Evolutionary conservation across 768 basidiomycete genomes (phyloP).

Genomic region (Tulasnella sp.): DNA sequence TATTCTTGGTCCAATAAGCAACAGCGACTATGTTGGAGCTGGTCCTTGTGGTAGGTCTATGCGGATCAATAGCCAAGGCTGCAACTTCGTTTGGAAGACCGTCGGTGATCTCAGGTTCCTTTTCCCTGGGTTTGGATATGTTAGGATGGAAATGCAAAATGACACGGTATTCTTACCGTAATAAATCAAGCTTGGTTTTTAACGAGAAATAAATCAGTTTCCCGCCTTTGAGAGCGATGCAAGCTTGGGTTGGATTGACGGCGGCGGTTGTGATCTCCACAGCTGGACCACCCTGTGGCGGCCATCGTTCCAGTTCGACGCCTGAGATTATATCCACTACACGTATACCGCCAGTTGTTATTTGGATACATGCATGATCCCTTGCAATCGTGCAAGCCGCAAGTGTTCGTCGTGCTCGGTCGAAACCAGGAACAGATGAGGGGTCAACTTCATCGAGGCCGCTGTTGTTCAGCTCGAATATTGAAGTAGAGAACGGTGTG

Average conservation of each 20-base stretch:
- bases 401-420: slow-evolving; percentile 52
- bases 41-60: slow-evolving; percentile 41
- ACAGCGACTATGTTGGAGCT: slow-evolving; percentile 52
- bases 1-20: slow-evolving; percentile 72
- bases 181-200: neutral
- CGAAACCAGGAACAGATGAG: slow-evolving; percentile 43
- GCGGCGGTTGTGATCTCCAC: slow-evolving; percentile 58
- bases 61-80: slow-evolving; percentile 59
- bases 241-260: slow-evolving; percentile 63
- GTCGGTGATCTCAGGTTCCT: slow-evolving; percentile 27
- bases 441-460: slow-evolving; percentile 42
- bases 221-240: slow-evolving; percentile 56
- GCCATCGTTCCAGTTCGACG: slow-evolving; percentile 29
- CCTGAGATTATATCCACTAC: slow-evolving; percentile 49
- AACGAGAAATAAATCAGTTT: slow-evolving; percentile 29
- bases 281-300: slow-evolving; percentile 38
- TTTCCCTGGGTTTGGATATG: neutral
- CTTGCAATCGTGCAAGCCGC: slow-evolving; percentile 57
- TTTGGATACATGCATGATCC: slow-evolving; percentile 64
- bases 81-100: slow-evolving; percentile 53
- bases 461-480: slow-evolving; percentile 50
- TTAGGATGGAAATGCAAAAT: neutral
- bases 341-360: slow-evolving; percentile 54
- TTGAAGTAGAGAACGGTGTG: slow-evolving; percentile 50
- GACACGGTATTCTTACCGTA: neutral